These are phyloP conservation scores for Bruguiera hainesii DNA, from an alignment of 441 rosid genomes.

Conservation along the genomic window DNA sequence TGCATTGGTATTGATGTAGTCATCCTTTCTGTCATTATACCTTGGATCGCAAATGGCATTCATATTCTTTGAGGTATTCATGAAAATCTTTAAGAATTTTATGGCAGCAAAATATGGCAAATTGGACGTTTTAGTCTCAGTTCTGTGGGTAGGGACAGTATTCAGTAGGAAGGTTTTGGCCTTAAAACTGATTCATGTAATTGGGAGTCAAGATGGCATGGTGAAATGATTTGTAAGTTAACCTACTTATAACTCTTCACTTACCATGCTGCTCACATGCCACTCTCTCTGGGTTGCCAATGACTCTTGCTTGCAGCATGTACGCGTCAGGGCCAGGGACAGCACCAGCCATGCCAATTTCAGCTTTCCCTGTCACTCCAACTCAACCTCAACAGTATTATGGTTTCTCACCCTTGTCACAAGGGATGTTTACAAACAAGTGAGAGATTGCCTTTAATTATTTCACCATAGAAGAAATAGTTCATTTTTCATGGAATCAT, in stretches of 20 bases:
- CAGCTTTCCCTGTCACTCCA: conserved; percentile 24
- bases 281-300: neutral
- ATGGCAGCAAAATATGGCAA: no score
- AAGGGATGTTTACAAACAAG: conserved; percentile 41
- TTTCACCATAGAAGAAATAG: no score
- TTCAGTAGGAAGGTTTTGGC: no score
- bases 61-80: no score
- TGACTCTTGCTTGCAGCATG: conserved; percentile 31
- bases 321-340: conserved; percentile 17
- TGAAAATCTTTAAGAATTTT: no score
- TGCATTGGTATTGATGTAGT: no score
- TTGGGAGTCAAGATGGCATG: no score
- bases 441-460: conserved; percentile 10
- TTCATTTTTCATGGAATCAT: neutral
- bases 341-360: conserved; percentile 25
- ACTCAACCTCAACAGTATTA: conserved; percentile 37
- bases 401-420: conserved; percentile 47
- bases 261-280: neutral
- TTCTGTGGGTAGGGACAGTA: no score
- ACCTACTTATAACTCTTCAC: neutral
- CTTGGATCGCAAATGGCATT: no score
- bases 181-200: no score
- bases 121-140: no score
- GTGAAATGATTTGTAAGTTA: neutral
- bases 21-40: no score